phyloP scores from a whole-genome alignment of 345 rosid genomes.

The Citrus sinensis region DNA sequence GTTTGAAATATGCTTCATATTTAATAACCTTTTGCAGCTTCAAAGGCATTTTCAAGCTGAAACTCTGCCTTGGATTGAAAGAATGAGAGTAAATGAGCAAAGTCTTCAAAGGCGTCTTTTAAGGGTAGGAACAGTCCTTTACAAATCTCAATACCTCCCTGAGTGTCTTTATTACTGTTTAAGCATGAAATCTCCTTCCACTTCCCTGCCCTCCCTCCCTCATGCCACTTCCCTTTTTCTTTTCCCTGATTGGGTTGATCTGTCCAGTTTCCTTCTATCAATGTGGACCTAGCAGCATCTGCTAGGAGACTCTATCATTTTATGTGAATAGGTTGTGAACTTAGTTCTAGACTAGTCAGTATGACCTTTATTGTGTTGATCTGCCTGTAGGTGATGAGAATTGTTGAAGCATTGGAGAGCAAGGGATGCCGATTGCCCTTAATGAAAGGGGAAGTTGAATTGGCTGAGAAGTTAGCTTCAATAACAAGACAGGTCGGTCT shows the following conservation, averaged over 20 bases:
- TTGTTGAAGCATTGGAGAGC: slow-evolving; percentile 84
- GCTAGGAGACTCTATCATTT: neutral
- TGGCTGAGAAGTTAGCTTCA: slow-evolving; percentile 76
- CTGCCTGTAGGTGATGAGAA: slow-evolving; percentile 72
- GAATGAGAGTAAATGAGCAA: slow-evolving; percentile 91
- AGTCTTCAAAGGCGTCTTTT: slow-evolving; percentile 90
- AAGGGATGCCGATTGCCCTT: slow-evolving; percentile 85
- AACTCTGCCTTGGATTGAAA: slow-evolving; percentile 82
- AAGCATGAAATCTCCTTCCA: neutral
- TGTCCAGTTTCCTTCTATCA: neutral
- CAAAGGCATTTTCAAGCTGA: slow-evolving; percentile 98
- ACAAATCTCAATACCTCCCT: neutral
- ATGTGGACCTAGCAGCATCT: neutral
- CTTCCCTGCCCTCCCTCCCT: neutral
- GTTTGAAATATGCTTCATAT: slow-evolving; percentile 12
- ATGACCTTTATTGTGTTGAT: slow-evolving; percentile 11
- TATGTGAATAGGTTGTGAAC: neutral
- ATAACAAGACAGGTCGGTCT: slow-evolving; percentile 72
- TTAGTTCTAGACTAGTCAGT: neutral
- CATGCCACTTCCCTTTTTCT: neutral
- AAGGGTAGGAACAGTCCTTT: slow-evolving; percentile 46
- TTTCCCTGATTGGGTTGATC: neutral
- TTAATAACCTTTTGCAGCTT: slow-evolving; percentile 48
- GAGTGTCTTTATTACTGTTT: neutral
- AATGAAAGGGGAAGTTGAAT: slow-evolving; percentile 81